Evolutionary conservation across 1,139 yeast species (phyloP).

Genomic region (Saccharomyces hybrid): DNA sequence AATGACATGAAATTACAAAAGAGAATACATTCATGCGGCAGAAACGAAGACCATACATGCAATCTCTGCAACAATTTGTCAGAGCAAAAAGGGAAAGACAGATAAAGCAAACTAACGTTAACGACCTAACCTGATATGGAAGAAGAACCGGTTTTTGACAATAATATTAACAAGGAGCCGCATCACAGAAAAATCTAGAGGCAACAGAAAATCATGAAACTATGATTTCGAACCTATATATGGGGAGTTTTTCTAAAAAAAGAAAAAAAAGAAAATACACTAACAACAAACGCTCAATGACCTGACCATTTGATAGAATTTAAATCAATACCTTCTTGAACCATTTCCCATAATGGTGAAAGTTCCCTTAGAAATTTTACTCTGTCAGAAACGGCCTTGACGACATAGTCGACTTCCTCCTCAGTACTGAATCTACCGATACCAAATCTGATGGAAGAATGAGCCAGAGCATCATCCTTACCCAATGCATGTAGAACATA

Average conservation of each 20-base stretch:
- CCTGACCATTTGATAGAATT: slow-evolving; percentile 96
- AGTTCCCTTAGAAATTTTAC: slow-evolving; percentile 87
- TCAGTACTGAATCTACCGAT: slow-evolving; percentile 97
- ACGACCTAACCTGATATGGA: not conserved
- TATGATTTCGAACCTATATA: not conserved
- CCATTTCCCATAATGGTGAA: slow-evolving; percentile 99
- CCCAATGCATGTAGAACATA: slow-evolving; percentile 95
- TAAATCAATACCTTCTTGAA: slow-evolving; percentile 94
- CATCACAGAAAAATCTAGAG: not conserved
- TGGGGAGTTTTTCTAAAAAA: not conserved
- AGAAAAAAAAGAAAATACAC: not conserved
- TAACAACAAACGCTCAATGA: slow-evolving; percentile 43
- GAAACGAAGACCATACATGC: not conserved
- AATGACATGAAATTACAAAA: not conserved
- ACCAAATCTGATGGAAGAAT: slow-evolving; percentile 93
- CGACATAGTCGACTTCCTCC: slow-evolving; percentile 88
- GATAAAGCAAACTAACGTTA: not conserved
- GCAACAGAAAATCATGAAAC: not conserved
- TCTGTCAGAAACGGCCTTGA: slow-evolving; percentile 79
- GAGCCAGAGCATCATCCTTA: slow-evolving; percentile 97
- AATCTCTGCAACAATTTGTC: not conserved
- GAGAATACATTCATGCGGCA: not conserved
- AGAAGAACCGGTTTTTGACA: not conserved
- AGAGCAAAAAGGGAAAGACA: not conserved
- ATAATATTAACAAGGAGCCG: not conserved